A percentile compares a stretch with the other conserved stretches of the same genome.
Conservation (phyloP, 129 eudicot species). For the Pulicaria dysenterica region DNA sequence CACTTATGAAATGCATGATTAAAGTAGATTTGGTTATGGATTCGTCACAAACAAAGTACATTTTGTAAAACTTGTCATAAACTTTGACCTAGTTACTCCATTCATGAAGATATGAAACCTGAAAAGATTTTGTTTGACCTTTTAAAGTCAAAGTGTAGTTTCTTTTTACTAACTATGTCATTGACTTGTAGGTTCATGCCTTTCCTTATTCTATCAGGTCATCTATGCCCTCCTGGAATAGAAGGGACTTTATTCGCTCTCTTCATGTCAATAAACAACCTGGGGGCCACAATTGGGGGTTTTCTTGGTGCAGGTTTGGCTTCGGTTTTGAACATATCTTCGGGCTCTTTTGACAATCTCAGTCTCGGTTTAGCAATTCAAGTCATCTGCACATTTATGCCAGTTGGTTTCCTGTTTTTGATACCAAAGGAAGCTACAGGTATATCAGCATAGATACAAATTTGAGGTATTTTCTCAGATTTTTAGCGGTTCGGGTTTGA, state of each 20-base stretch:
- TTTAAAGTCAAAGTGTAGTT: neutral
- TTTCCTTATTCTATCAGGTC: slow-evolving; percentile 88
- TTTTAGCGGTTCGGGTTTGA: slow-evolving; percentile 17
- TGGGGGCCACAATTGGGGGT: slow-evolving; percentile 76
- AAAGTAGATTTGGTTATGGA: neutral
- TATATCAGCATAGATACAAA: slow-evolving; percentile 56
- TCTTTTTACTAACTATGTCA: slow-evolving; percentile 1
- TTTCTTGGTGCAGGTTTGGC: slow-evolving; percentile 93
- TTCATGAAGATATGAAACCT: neutral
- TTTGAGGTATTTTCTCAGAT: neutral
- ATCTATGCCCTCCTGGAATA: slow-evolving; percentile 97
- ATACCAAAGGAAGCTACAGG: slow-evolving; percentile 99
- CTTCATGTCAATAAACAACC: slow-evolving; percentile 96
- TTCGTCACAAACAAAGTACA: neutral
- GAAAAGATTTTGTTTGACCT: neutral
- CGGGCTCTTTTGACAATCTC: slow-evolving; percentile 85
- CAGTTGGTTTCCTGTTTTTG: slow-evolving; percentile 67
- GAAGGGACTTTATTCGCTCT: slow-evolving; percentile 98
- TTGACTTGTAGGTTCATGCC: slow-evolving; percentile 85
- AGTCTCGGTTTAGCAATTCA: slow-evolving; percentile 62
- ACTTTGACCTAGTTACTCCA: neutral
- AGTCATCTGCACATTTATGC: slow-evolving; percentile 76
- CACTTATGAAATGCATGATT: neutral
- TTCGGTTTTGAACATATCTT: slow-evolving; percentile 72
- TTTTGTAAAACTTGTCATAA: neutral